Evolutionary conservation across 2,329 filamentous ascomycete genomes (phyloP), one percentile per base, ranked within the genome.

Genomic region (Myriosclerotinia curreyana): DNA sequence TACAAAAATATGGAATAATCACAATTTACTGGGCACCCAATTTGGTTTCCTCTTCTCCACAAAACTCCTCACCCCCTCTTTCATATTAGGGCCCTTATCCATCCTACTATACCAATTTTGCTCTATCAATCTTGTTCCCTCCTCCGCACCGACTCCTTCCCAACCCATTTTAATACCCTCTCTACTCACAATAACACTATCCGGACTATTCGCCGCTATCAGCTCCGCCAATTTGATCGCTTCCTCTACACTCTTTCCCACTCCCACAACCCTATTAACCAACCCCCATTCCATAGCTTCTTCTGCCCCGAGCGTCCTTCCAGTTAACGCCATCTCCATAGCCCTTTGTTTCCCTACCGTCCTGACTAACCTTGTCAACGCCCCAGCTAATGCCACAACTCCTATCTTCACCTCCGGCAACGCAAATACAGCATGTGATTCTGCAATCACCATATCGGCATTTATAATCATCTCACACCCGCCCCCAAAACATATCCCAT

Each of bases 401-500:
- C 90, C 90, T 61, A 86, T 81, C 66, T 83, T 85, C 2, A 88
- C 87, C 76, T 92, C 90, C 0, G 90, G 89, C 8, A 93, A 79
- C 1, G 82, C 84, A 72, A 94, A 92, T 34, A 76, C 77, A 0
- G 89, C 88, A 15, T 74, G 71, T 3, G 77, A 73, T 2, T 81
- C 77, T 4, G 89, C 88, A 40, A 93, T 75, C 3, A 92, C 82
- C 64, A 94, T 77, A 77, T 95, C 91, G 67, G 83, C 84, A 75
- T 92, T 91, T 56, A 89, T 78, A 15, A 85, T 81, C 77, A 92
- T 91, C 78, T 94, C 90, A 76, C 90, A 87, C 1, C 89, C 90
- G 61, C 90, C 90, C 44, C 90, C 90, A 53, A 90, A 81, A 65
- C 88, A 90, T 22, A 89, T 78, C 8, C 90, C 90, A 72, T 92